These are phyloP conservation scores for Sphaerulina musiva DNA, from an alignment of 2,329 filamentous ascomycete species.

Conservation along the genomic window DNA sequence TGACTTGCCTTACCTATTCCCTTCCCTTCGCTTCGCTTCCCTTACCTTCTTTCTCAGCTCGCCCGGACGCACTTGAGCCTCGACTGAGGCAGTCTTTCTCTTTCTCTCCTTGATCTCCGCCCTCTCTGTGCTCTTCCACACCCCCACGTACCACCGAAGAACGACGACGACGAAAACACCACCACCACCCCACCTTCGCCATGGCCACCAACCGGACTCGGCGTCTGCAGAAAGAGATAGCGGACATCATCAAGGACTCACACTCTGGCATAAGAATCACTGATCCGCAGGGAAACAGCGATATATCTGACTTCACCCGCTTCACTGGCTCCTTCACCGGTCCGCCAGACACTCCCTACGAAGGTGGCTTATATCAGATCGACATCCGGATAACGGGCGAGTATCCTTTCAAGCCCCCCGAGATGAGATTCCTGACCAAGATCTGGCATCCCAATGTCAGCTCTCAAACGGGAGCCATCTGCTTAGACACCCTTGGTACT, in stretches of 20 bases:
- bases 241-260: slow-evolving; percentile 66
- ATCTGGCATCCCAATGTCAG: slow-evolving; percentile 98
- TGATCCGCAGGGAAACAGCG: slow-evolving; percentile 38
- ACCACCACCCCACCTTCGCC: slow-evolving; percentile 1
- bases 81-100: not conserved
- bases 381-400: slow-evolving; percentile 81
- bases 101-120: not conserved
- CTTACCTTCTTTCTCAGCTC: not conserved
- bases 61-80: not conserved
- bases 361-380: slow-evolving; percentile 72
- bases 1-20: not conserved
- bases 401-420: slow-evolving; percentile 88
- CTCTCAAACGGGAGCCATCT: slow-evolving; percentile 76
- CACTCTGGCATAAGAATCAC: slow-evolving; percentile 67
- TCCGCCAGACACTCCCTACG: slow-evolving; percentile 88
- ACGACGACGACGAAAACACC: not conserved
- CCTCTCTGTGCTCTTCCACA: not conserved
- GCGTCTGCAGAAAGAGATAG: slow-evolving; percentile 67
- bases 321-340: slow-evolving; percentile 77
- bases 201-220: slow-evolving; percentile 53
- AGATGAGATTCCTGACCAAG: slow-evolving; percentile 86
- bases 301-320: slow-evolving; percentile 67
- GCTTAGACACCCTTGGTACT: slow-evolving; percentile 80
- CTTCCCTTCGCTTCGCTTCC: not conserved
- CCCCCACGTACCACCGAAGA: not conserved